Conservation (phyloP, 768 basidiomycete genomes). For the Leccinum olivaceopallidum region DNA sequence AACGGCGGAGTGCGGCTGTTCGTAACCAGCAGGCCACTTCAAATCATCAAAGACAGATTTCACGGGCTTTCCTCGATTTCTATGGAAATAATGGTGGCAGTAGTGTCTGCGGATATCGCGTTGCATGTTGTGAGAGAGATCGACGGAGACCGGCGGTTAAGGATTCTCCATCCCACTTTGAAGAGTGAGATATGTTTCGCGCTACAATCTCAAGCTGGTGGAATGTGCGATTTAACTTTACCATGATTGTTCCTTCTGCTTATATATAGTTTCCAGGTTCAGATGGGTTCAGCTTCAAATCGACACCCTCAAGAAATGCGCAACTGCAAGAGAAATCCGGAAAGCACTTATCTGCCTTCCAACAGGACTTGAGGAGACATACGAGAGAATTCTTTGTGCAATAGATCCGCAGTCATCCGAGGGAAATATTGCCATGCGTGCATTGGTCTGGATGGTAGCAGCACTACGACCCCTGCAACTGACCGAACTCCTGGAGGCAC, state of each 20-base stretch:
- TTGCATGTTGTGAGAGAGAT: constrained; percentile 10
- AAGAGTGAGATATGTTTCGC: constrained; percentile 6
- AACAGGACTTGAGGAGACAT: constrained; percentile 15
- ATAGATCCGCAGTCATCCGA: constrained; percentile 4
- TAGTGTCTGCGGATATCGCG: constrained; percentile 10
- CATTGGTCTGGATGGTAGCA: constrained; percentile 18
- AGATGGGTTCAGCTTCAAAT: constrained; percentile 23
- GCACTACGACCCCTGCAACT: constrained; percentile 8
- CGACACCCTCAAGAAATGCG: constrained; percentile 10
- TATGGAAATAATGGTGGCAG: neutral
- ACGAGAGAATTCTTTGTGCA: constrained; percentile 17
- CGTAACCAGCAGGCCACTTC: constrained; percentile 17
- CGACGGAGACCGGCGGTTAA: constrained; percentile 1
- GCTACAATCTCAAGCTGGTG: constrained; percentile 5
- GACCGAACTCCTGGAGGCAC: constrained; percentile 7
- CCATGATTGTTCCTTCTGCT: neutral
- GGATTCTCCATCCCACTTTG: neutral
- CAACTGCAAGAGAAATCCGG: constrained; percentile 1
- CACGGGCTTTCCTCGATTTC: constrained; percentile 6
- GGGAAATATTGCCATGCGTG: neutral
- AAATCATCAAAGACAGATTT: constrained; percentile 4
- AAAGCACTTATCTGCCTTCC: constrained; percentile 14
- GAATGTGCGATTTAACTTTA: constrained; percentile 5
- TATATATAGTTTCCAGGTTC: constrained; percentile 12
- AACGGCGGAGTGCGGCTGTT: constrained; percentile 5